phyloP scores from a whole-genome alignment of 2,329 filamentous ascomycete species.

The Macrophomina phaseolina region DNA sequence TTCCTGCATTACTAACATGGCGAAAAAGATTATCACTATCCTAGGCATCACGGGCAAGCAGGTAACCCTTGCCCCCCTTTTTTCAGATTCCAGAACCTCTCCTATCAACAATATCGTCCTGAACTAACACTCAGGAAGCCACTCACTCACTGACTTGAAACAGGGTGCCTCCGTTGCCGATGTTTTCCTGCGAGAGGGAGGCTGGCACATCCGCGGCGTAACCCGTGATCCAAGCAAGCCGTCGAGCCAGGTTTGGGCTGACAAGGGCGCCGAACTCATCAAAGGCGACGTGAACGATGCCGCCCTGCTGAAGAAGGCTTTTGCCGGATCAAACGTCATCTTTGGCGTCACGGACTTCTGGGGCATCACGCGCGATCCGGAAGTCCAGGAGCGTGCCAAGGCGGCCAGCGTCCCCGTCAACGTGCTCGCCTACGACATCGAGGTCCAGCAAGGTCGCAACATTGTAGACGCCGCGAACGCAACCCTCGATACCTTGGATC shows the following conservation, averaged over 20 bases:
- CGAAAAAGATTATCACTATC: not conserved
- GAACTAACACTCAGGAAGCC: too few species aligned
- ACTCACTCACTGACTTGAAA: not conserved
- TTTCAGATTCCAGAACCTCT: too few species aligned
- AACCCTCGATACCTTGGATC: conserved; percentile 32
- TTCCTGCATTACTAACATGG: too few species aligned
- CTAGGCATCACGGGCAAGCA: too few species aligned
- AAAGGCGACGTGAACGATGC: conserved; percentile 42
- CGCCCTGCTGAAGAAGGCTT: conserved; percentile 41
- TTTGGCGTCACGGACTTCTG: conserved; percentile 47
- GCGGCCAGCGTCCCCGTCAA: too few species aligned
- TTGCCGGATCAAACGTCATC: conserved; percentile 46
- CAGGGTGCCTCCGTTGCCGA: conserved; percentile 6
- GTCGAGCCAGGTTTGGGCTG: conserved; percentile 40
- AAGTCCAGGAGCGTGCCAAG: too few species aligned
- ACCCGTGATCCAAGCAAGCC: conserved; percentile 51
- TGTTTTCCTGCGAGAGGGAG: conserved; percentile 33
- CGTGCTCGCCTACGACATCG: conserved; percentile 34
- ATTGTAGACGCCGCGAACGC: conserved; percentile 36
- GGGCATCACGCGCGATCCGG: not conserved
- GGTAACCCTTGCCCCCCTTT: too few species aligned
- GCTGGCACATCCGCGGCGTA: conserved; percentile 42
- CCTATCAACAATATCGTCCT: too few species aligned
- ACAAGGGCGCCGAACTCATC: conserved; percentile 47
- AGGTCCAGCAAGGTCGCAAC: conserved; percentile 38